Percentiles rank a stretch among this genome's conserved stretches.
Conservation (phyloP, 352 stramenopile species). For the Pythium dissimile region DNA sequence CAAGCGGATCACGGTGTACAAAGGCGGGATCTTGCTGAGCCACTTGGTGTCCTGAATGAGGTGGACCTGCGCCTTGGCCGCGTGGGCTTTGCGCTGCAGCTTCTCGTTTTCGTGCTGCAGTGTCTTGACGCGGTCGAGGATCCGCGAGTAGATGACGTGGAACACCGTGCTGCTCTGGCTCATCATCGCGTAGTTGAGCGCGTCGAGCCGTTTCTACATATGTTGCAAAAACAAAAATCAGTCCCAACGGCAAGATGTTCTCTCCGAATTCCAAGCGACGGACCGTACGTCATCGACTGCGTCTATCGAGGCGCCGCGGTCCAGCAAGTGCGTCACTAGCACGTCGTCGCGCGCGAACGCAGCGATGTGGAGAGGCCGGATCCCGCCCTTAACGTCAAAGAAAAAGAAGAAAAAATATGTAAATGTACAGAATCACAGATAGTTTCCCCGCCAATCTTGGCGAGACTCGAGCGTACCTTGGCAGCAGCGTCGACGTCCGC, state of each 20-base stretch:
- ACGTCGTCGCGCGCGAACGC: constrained; percentile 19
- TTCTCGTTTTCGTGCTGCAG: constrained; percentile 21
- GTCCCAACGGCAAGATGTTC: too few species aligned
- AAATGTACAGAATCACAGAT: too few species aligned
- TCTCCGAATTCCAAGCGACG: too few species aligned
- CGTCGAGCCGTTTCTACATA: constrained; percentile 13
- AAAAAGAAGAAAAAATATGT: too few species aligned
- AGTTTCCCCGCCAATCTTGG: too few species aligned
- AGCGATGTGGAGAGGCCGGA: constrained; percentile 16
- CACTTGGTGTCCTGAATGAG: constrained; percentile 20
- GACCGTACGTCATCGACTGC: constrained; percentile 20
- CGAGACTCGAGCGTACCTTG: constrained; percentile 13
- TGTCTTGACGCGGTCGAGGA: constrained; percentile 19
- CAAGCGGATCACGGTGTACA: constrained; percentile 15
- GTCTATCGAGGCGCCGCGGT: constrained; percentile 19
- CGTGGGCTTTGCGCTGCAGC: constrained; percentile 18
- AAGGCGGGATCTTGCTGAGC: constrained; percentile 21
- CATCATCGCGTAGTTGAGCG: constrained; percentile 22
- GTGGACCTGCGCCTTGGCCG: constrained; percentile 19
- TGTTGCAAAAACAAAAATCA: not conserved
- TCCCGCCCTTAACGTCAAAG: too few species aligned
- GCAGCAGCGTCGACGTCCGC: constrained; percentile 16
- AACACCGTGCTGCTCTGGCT: constrained; percentile 20
- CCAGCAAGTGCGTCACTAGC: constrained; percentile 18
- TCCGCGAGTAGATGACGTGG: constrained; percentile 19